Conservation (phyloP, 768 basidiomycete species). For the Cyclocybe aegerita region DNA sequence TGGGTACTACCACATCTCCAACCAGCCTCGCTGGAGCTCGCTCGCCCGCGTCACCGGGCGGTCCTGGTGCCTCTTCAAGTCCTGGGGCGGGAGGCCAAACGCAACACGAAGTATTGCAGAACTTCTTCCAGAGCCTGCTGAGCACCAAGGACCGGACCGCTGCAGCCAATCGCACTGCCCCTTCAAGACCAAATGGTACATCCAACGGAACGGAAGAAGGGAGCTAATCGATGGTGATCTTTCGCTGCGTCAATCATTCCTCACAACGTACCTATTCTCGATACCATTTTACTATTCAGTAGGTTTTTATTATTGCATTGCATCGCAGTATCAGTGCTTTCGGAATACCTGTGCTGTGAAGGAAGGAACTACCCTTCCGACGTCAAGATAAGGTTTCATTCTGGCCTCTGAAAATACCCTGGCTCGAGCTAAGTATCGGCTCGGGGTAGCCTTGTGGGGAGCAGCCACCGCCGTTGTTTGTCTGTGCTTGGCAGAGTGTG, state of each 20-base stretch:
- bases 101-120: conserved; percentile 82
- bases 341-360: not conserved
- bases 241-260: conserved; percentile 2
- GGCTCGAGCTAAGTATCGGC: not conserved
- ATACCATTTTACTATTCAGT: not conserved
- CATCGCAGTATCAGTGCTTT: not conserved
- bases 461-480: conserved; percentile 16
- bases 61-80: conserved; percentile 19
- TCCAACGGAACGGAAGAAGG: conserved; percentile 37
- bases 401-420: not conserved
- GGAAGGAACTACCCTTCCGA: not conserved
- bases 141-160: conserved; percentile 60
- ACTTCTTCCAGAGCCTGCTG: conserved; percentile 84
- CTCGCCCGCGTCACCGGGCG: conserved; percentile 39
- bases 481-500: conserved; percentile 17
- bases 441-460: too few relatives aligned
- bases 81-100: conserved; percentile 47
- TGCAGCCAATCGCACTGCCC: conserved; percentile 15
- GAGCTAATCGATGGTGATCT: conserved; percentile 21
- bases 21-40: conserved; percentile 27
- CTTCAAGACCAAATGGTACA: conserved; percentile 22
- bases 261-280: not conserved
- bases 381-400: not conserved
- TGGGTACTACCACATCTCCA: conserved; percentile 32
- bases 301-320: not conserved